Conservation (phyloP, 2,329 filamentous ascomycete genomes). For the Tolypocladium paradoxum region DNA sequence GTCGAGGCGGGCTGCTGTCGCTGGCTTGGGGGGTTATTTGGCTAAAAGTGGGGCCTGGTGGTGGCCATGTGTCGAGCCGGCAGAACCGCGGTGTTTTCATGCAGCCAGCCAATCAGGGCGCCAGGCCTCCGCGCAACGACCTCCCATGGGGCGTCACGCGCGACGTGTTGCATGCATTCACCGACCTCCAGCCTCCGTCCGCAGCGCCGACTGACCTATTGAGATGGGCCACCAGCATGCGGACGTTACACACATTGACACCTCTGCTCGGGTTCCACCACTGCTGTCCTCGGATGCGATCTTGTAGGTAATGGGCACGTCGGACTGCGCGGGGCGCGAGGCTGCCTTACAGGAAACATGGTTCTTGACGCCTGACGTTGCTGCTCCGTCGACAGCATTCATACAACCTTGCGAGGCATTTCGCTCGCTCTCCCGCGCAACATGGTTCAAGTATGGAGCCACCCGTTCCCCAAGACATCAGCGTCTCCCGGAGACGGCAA, state of each 20-base stretch:
- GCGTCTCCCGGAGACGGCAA: conserved; percentile 68
- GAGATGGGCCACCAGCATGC: not conserved
- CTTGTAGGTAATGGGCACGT: not conserved
- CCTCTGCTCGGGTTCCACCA: not conserved
- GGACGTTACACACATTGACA: not conserved
- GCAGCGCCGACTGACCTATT: not conserved
- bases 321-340: not conserved
- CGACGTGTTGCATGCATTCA: not conserved
- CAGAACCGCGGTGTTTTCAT: not conserved
- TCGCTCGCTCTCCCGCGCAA: not conserved
- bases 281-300: not conserved
- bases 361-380: not conserved
- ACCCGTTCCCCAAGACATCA: conserved; percentile 66
- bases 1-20: conserved; percentile 1
- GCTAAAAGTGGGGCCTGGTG: conserved; percentile 1
- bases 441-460: conserved; percentile 8
- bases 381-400: not conserved
- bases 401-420: not conserved
- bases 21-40: conserved; percentile 2
- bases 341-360: not conserved
- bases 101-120: not conserved
- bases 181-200: not conserved
- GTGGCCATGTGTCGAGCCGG: not conserved
- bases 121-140: not conserved
- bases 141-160: not conserved